Percentiles rank a stretch among this genome's conserved stretches.
Conservation (phyloP, 2,329 filamentous ascomycete genomes). For the Fusarium sp. region DNA sequence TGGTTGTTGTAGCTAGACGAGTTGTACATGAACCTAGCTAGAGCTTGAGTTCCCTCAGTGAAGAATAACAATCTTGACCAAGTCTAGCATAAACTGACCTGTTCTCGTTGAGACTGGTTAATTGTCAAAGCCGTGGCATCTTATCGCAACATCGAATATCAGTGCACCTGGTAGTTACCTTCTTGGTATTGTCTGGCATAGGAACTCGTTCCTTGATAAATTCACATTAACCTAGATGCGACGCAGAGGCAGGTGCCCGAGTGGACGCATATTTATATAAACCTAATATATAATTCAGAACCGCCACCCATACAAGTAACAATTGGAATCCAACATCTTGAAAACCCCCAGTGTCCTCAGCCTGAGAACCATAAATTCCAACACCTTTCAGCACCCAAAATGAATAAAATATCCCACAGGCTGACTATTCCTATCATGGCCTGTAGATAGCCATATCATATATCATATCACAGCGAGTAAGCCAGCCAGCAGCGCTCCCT, state of each 20-base stretch:
- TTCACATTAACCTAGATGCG: background rate
- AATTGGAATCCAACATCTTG: background rate
- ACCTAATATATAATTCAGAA: background rate
- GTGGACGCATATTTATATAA: background rate
- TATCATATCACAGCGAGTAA: conserved; percentile 4
- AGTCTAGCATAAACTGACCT: background rate
- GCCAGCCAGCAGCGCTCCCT: conserved; percentile 23
- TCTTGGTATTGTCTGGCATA: background rate
- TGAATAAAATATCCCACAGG: background rate
- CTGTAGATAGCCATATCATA: background rate
- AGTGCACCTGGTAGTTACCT: background rate
- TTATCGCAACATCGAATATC: background rate
- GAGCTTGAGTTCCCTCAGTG: background rate
- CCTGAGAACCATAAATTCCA: background rate
- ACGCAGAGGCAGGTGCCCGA: background rate
- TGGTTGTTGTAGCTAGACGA: background rate
- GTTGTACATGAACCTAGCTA: background rate
- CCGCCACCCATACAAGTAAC: background rate
- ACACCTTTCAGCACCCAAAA: background rate
- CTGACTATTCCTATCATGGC: background rate
- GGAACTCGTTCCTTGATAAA: background rate
- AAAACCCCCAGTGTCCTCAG: background rate
- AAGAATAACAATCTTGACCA: background rate
- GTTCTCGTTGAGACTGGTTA: background rate
- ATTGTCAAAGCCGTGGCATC: background rate